phyloP scores from a whole-genome alignment of 192 early-diverging fungal genomes.

The Pilaira anomala region DNA sequence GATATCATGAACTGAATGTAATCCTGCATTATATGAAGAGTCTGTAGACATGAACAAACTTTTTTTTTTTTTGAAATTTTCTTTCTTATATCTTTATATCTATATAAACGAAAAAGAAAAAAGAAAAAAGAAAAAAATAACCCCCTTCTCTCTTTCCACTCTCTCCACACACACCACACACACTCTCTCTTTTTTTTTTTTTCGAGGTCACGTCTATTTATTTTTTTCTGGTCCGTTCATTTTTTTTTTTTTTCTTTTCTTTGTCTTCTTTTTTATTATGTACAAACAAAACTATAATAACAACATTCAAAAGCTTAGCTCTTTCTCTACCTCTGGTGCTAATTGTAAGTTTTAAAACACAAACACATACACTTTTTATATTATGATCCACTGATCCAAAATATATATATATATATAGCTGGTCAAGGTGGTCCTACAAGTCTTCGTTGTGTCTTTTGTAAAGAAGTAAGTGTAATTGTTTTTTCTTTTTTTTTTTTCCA shows the following conservation, averaged over 20 bases:
- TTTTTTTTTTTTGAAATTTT: too few species aligned
- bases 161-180: too few species aligned
- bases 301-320: background rate
- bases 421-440: background rate
- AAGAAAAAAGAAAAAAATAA: background rate
- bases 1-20: background rate
- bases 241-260: background rate
- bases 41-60: too few species aligned
- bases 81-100: too few species aligned
- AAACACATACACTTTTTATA: background rate
- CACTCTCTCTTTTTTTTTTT: background rate
- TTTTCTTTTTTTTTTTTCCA: background rate
- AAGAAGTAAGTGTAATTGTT: slow-evolving; percentile 5
- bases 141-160: background rate
- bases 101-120: too few species aligned
- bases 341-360: background rate
- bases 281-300: background rate
- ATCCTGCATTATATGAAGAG: too few species aligned
- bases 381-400: background rate
- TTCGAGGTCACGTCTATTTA: background rate
- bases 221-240: background rate
- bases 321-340: background rate
- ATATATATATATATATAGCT: background rate
- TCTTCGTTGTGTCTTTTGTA: slow-evolving; percentile 21
- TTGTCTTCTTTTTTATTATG: background rate